Base-by-base conservation (phyloP, 805 yeast genomes). In the Saccharomycopsis synnaedendra region DNA sequence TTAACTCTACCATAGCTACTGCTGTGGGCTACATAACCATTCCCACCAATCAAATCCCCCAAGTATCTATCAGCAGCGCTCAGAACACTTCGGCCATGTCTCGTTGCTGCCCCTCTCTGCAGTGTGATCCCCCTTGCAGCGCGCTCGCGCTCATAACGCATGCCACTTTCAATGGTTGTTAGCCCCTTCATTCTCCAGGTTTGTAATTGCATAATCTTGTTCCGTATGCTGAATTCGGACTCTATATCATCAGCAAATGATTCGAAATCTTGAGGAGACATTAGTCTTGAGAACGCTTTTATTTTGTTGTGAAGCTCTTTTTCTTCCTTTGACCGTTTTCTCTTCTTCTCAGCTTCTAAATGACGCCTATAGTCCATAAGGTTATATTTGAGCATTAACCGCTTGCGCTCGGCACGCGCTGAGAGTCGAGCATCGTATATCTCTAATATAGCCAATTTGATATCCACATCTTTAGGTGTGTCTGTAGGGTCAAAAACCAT, bases 401-500 rank as follows among this genome's bases (percentile, higher is more conserved):
- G 75, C 65, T 94, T 93, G 57, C 94, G 75, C 63, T 93, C 98
- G 0, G 96, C 95, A 60, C 99, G 79, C 19, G 90, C 72, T 3
- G 96, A 87, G 54, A 93, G 73, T 54, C 95, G 75, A 34, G 93
- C 82, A 59, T 87, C 88, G 64, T 93, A 93, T 40, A 93, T 89
- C 54, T 87, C 95, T 56, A 93, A 67, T 2, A 89, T 81, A 0
- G 95, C 78, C 52, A 93, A 70, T 63, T 93, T 93, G 60, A 93
- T 73, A 59, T 93, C 95, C 42, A 90, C 83, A 61, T 93, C 98
- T 39, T 82, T 80, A 28, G 82, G 78, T 47, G 80, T 79, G 58
- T 93, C 99, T 54, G 90, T 97, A 0, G 90, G 85, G 57, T 93
- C 97, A 59, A 94, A 93, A 1, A 82, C 75, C 95, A 93, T 86